Evolutionary conservation across 805 yeast species (phyloP).

Genomic region (Barnettozyma californica): DNA sequence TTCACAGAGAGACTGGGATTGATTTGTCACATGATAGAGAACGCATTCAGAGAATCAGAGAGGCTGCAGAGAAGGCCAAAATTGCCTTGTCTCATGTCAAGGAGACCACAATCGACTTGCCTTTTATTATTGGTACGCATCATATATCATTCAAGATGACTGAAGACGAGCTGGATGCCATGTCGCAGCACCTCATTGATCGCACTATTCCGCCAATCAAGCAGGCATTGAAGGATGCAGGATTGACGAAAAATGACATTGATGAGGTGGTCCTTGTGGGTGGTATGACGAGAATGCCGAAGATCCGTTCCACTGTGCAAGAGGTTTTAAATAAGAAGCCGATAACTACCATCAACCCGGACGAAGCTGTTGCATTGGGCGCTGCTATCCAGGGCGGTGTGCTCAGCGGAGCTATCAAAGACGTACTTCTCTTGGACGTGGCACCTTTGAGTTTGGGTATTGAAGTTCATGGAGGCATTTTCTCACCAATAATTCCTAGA

Average conservation of each 20-base stretch:
- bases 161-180: conserved; percentile 61
- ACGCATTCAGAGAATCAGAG: conserved; percentile 70
- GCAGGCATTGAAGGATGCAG: conserved; percentile 71
- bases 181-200: conserved; percentile 61
- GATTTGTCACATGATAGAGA: conserved; percentile 46
- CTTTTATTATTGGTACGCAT: conserved; percentile 58
- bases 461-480: conserved; percentile 81
- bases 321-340: conserved; percentile 58
- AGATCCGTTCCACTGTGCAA: conserved; percentile 58
- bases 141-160: conserved; percentile 56
- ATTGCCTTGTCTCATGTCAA: conserved; percentile 67
- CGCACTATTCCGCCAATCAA: conserved; percentile 70
- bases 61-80: conserved; percentile 71
- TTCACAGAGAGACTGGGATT: conserved; percentile 46
- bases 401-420: conserved; percentile 74
- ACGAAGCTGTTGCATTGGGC: conserved; percentile 88
- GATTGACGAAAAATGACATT: conserved; percentile 54
- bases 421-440: conserved; percentile 73
- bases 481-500: conserved; percentile 72
- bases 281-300: conserved; percentile 91
- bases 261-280: conserved; percentile 79
- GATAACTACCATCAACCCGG: conserved; percentile 76
- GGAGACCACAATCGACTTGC: conserved; percentile 58
- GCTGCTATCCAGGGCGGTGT: conserved; percentile 91
- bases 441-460: conserved; percentile 81